phyloP scores from a whole-genome alignment of 768 basidiomycete species.

The Podaxis sp. region DNA sequence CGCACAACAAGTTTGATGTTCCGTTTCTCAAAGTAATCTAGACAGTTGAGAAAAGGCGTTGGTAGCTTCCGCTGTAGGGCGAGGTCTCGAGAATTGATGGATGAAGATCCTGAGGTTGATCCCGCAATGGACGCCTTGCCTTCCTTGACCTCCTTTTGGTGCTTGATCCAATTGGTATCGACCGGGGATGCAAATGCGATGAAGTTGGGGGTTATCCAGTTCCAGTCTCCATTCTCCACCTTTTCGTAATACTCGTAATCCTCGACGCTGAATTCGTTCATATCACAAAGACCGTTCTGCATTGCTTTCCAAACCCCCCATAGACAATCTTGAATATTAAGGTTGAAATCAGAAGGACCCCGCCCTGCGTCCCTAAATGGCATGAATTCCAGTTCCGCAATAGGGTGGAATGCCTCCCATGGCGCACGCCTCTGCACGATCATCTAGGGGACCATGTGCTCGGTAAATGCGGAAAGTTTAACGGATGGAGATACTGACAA shows the following conservation, averaged over 20 bases:
- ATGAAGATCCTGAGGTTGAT: conserved; percentile 25
- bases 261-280: conserved; percentile 89
- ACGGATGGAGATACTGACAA: conserved; percentile 48
- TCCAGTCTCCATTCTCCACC: conserved; percentile 95
- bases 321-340: conserved; percentile 88
- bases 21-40: conserved; percentile 88
- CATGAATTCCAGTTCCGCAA: conserved; percentile 90
- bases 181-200: conserved; percentile 94
- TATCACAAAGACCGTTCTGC: conserved; percentile 89
- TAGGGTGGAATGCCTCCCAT: conserved; percentile 93
- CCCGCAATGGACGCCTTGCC: conserved; percentile 24
- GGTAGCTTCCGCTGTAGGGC: conserved; percentile 77
- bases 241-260: conserved; percentile 96
- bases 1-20: conserved; percentile 90
- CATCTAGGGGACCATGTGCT: conserved; percentile 51
- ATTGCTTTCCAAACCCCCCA: conserved; percentile 88
- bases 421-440: conserved; percentile 87
- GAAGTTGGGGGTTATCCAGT: conserved; percentile 89
- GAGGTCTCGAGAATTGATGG: conserved; percentile 24
- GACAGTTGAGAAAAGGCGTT: conserved; percentile 80
- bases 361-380: conserved; percentile 95
- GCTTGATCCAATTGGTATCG: conserved; percentile 76
- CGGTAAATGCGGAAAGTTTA: conserved; percentile 5
- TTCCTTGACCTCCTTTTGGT: conserved; percentile 60
- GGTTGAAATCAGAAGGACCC: conserved; percentile 87